These are phyloP conservation scores for Primulina tabacum DNA, from an alignment of 257 asterid species.

Conservation along the genomic window DNA sequence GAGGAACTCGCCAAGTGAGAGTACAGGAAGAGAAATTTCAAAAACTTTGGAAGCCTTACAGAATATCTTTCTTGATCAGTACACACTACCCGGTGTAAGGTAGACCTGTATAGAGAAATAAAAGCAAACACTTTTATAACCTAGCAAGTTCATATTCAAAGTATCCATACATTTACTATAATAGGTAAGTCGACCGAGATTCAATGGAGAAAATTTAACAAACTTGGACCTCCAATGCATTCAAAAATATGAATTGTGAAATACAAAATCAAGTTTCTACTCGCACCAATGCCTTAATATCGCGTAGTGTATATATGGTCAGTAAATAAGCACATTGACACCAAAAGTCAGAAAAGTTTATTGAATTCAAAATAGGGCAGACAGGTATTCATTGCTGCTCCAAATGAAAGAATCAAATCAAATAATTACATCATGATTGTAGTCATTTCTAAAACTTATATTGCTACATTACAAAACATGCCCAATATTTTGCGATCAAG, in stretches of 20 bases:
- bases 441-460: not conserved
- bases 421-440: too few relatives aligned
- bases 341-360: not conserved
- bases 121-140: not conserved
- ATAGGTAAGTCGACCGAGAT: not conserved
- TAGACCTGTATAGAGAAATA: slow-evolving; percentile 56
- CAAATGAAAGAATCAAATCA: not conserved
- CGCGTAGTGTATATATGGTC: not conserved
- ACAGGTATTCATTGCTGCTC: not conserved
- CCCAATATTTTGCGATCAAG: not conserved
- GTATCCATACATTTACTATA: not conserved
- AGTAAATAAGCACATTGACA: not conserved
- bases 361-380: not conserved
- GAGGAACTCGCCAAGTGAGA: not conserved
- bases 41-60: not conserved
- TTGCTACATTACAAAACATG: not conserved
- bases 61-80: slow-evolving; percentile 26
- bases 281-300: not conserved
- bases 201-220: not conserved
- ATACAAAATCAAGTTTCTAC: not conserved
- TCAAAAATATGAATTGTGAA: not conserved
- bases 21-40: not conserved
- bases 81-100: slow-evolving; percentile 81
- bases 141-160: slow-evolving; percentile 1
- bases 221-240: not conserved